Evolutionary conservation across 192 early-diverging fungal genomes (phyloP).

Genomic region (Ambispora gerdemannii): DNA sequence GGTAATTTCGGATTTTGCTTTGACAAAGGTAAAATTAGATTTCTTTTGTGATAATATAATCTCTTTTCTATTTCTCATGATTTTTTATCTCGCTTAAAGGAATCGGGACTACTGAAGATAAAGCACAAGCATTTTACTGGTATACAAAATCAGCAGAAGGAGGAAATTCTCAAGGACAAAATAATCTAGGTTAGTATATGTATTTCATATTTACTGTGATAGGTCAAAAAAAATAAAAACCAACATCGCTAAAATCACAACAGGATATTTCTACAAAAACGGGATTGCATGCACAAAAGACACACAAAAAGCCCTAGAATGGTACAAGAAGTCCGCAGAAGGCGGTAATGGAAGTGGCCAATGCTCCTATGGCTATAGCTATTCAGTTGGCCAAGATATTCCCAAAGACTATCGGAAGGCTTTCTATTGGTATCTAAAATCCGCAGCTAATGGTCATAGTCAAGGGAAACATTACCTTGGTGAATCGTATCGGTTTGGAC

Average conservation of each 20-base stretch:
- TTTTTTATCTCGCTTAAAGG: too few species aligned
- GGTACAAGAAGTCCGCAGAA: not conserved
- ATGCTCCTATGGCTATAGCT: not conserved
- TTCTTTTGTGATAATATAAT: too few species aligned
- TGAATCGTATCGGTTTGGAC: not conserved
- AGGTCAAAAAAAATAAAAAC: not conserved
- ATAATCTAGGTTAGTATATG: not conserved
- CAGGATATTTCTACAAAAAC: not conserved
- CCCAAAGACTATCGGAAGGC: not conserved
- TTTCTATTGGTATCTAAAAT: not conserved
- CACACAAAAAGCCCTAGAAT: not conserved
- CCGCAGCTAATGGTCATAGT: not conserved
- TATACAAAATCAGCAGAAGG: not conserved
- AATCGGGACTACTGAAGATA: not conserved
- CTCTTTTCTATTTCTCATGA: too few species aligned
- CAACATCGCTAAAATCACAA: not conserved
- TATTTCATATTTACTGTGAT: not conserved
- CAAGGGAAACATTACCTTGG: not conserved
- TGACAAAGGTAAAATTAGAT: too few species aligned
- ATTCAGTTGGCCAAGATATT: not conserved
- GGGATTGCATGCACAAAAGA: not conserved
- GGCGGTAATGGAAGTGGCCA: slow-evolving; percentile 35
- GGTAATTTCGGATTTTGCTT: not conserved
- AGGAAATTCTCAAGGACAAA: not conserved
- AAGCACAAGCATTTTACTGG: not conserved